These are phyloP conservation scores for Penstemon davidsonii DNA, from an alignment of 257 asterid species.

Conservation along the genomic window DNA sequence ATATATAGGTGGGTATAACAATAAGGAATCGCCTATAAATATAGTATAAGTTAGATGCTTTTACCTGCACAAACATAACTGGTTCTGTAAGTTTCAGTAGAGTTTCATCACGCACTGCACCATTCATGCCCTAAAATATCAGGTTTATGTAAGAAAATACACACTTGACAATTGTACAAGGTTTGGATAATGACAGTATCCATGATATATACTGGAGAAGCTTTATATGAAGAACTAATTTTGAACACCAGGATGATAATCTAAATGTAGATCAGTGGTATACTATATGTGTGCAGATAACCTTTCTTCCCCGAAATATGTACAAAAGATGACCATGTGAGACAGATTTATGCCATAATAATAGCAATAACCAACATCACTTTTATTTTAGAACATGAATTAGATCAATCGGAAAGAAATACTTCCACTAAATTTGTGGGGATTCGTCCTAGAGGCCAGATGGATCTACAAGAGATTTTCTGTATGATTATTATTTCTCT, in stretches of 20 bases:
- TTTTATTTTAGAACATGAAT: not conserved
- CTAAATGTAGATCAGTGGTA: not conserved
- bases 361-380: not conserved
- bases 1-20: not conserved
- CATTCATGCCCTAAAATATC: slow-evolving; percentile 56
- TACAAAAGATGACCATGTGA: not conserved
- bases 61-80: slow-evolving; percentile 83
- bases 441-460: not conserved
- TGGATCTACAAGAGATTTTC: not conserved
- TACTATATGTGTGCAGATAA: not conserved
- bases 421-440: not conserved
- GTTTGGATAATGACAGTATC: slow-evolving; percentile 4
- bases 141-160: slow-evolving; percentile 18
- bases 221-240: slow-evolving; percentile 4
- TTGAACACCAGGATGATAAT: not conserved
- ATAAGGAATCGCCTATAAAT: not conserved
- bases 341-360: not conserved
- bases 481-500: not conserved
- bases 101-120: slow-evolving; percentile 64
- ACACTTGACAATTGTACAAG: slow-evolving; percentile 1
- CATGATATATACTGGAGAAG: not conserved
- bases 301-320: not conserved
- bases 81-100: slow-evolving; percentile 64
- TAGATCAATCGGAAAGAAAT: not conserved
- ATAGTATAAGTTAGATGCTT: slow-evolving; percentile 10